These are phyloP conservation scores for Euryodendron excelsum DNA, from an alignment of 148 eudicot species.

Conservation along the genomic window DNA sequence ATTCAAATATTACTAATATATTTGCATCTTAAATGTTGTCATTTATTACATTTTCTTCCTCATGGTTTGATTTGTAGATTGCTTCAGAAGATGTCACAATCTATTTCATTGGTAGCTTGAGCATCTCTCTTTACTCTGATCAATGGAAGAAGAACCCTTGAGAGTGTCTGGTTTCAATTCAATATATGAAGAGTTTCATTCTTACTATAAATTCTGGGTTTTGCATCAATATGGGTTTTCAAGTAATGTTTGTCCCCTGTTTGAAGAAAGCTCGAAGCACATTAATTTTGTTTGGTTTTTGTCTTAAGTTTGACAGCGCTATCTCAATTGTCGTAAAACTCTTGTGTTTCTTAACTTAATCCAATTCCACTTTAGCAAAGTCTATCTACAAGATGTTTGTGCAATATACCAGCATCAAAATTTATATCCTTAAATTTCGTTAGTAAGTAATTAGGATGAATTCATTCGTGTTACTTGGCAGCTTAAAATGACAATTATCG, in stretches of 20 bases:
- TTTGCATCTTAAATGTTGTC: not conserved
- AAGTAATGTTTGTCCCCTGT: not conserved
- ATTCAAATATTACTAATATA: not conserved
- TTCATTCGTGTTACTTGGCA: not conserved
- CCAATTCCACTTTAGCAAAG: not conserved
- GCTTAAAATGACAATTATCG: not conserved
- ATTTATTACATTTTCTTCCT: not conserved
- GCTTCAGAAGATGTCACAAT: not conserved
- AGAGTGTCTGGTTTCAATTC: not conserved
- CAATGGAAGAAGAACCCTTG: not conserved
- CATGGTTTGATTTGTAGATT: not conserved
- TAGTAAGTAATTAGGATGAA: not conserved
- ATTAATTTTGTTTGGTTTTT: not conserved
- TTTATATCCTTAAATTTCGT: not conserved
- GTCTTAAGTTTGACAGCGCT: not conserved
- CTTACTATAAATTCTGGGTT: not conserved
- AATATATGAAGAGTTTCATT: not conserved
- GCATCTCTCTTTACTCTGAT: not conserved
- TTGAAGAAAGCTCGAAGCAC: not conserved
- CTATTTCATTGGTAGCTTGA: not conserved
- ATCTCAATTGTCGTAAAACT: not conserved
- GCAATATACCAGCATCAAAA: not conserved
- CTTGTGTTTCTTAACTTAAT: not conserved
- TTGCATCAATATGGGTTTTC: not conserved
- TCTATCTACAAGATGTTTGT: not conserved